A percentile compares a stretch with the other conserved stretches of the same genome.
These are phyloP conservation scores for Mikania micrantha DNA, from an alignment of 129 eudicot genomes.

Conservation along the genomic window DNA sequence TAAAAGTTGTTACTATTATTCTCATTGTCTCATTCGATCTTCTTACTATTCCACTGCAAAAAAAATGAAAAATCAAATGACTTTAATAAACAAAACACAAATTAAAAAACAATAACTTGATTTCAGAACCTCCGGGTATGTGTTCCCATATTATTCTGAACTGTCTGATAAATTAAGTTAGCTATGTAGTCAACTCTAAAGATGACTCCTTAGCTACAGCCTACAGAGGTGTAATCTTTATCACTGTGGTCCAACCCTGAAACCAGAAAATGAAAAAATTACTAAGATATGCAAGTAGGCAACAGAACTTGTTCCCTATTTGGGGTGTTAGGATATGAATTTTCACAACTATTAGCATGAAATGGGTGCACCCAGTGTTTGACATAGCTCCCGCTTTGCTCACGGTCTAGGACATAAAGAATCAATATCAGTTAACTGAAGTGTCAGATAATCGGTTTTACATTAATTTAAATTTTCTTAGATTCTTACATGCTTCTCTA, in stretches of 20 bases:
- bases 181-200: neutral
- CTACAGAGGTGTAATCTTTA: neutral
- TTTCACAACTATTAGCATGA: too few relatives aligned
- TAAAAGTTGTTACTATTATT: constrained; percentile 64
- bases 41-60: constrained; percentile 41
- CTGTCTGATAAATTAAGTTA: neutral
- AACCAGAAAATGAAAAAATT: constrained; percentile 1
- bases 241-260: constrained; percentile 15
- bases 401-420: too few relatives aligned
- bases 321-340: neutral
- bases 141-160: constrained; percentile 31
- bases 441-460: neutral
- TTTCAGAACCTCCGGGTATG: constrained; percentile 36
- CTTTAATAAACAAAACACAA: neutral
- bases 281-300: neutral
- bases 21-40: constrained; percentile 62
- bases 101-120: constrained; percentile 14
- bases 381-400: too few relatives aligned
- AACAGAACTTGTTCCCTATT: neutral
- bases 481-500: neutral
- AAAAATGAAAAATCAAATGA: neutral
- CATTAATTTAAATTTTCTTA: neutral
- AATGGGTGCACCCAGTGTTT: too few relatives aligned
- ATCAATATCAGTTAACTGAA: neutral
- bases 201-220: neutral